Conservation (phyloP, 208 protist species). For the Trypanosomatidae sp. region DNA sequence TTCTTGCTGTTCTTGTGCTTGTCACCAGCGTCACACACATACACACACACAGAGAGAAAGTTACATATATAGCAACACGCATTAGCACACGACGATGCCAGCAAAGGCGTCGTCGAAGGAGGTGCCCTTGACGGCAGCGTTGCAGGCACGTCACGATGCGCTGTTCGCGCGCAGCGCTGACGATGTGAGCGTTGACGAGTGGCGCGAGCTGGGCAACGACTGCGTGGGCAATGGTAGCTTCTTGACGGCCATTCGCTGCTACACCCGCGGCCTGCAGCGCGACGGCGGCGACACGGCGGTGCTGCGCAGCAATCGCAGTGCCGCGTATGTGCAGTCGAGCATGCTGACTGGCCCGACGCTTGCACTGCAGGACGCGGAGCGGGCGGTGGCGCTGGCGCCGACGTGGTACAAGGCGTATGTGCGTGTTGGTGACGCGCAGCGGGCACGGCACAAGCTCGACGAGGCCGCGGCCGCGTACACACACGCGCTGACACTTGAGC, state of each 20-base stretch:
- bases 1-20: too few species aligned
- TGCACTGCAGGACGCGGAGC: constrained; percentile 81
- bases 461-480: constrained; percentile 65
- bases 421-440: constrained; percentile 71
- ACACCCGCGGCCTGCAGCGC: constrained; percentile 44
- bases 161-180: neutral
- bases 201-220: constrained; percentile 71
- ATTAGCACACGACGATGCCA: neutral
- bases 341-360: constrained; percentile 55
- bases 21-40: too few species aligned
- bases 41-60: too few species aligned
- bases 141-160: neutral
- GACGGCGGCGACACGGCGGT: constrained; percentile 35
- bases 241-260: constrained; percentile 69
- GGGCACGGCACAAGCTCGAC: constrained; percentile 81
- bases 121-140: neutral
- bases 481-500: constrained; percentile 31
- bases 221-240: constrained; percentile 46
- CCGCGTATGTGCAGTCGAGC: constrained; percentile 56
- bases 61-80: neutral
- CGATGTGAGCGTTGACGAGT: constrained; percentile 11
- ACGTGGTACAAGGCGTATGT: constrained; percentile 79
- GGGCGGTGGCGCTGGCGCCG: constrained; percentile 43
- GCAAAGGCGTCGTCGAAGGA: neutral
- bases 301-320: constrained; percentile 83